Base-by-base conservation (phyloP, 192 early-diverging fungal species). In the Chytriomyces hyalinus region DNA sequence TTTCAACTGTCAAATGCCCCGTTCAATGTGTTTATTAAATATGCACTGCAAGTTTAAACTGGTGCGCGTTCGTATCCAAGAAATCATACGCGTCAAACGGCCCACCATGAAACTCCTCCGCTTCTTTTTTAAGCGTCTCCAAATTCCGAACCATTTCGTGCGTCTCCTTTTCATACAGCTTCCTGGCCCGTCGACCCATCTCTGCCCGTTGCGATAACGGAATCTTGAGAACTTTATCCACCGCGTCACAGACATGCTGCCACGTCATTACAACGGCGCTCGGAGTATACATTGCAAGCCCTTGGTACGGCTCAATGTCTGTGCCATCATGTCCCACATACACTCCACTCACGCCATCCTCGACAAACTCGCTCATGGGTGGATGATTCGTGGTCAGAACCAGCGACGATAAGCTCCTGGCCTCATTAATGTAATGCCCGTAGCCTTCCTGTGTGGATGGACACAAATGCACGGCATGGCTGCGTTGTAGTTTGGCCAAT, bases 351-450 rank as follows among this genome's bases (percentile, higher is more conserved):
- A 45, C 57, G 47, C 22, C 44, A 60, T 76, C 65, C 4, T 50
- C 28, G 15, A 76, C 65, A 60, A 76, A 76, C 49, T 76, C 75
- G 48, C 67, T 76, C 75, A 76, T 76, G 43, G 75, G 75, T 26
- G 65, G 15, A 50, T 59, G 51, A 47, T 76, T 59, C 0, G 75
- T 76, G 3, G 75, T 76, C 2, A 76, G 0, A 8, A 76, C 49
- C 11, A 76, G 22, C 10, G 75, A 63, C 6, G 20, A 13, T 8
- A 76, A 10, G 6, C 44, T 48, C 4, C 75, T 15, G 11, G 75
- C 75, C 36, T 67, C 75, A 20, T 76, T 76, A 20, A 76, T 67
- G n/a, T 76, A 76, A 48, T 76, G 75, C 0, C 75, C 75, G 28
- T 67, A 76, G 20, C 75, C 75, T 67, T 76, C 75, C 17, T 67